Base-by-base conservation (phyloP, 257 asterid species). In the Ajuga chamaepitys region DNA sequence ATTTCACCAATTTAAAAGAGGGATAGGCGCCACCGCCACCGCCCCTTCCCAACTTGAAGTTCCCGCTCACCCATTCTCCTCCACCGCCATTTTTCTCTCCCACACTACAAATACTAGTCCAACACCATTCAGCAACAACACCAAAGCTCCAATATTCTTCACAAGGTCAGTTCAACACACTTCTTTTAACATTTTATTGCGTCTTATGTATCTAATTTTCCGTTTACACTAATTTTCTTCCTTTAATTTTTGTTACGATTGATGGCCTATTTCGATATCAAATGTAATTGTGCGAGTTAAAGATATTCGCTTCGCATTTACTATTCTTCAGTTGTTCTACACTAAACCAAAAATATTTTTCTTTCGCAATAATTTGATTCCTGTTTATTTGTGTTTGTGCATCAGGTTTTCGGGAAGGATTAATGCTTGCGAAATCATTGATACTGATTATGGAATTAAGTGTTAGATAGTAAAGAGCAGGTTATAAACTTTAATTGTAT, bases 51-150 rank as follows among this genome's bases (percentile, higher is more conserved):
- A 7, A 66, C 35, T 69, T 56, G 4, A 34, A 57, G 18, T 56
- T 67, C 70, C 70, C 68, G 57, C 68, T 64, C 17, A 37, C 22
- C 62, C 51, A 32, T 32, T 47, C 58, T 63, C 18, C 3, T 14
- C 25, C 58, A 28, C 48, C 47, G 3, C n/a, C n/a, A n/a, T n/a
- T n/a, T n/a, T n/a, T n/a, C n/a, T n/a, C n/a, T n/a, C n/a, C n/a
- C n/a, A n/a, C n/a, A n/a, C n/a, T n/a, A n/a, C n/a, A n/a, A n/a
- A n/a, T n/a, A n/a, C n/a, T n/a, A n/a, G n/a, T n/a, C n/a, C n/a
- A n/a, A n/a, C n/a, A n/a, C n/a, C n/a, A n/a, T n/a, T n/a, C n/a
- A n/a, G n/a, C n/a, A n/a, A n/a, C n/a, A n/a, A n/a, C n/a, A n/a
- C n/a, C n/a, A n/a, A n/a, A n/a, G n/a, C 38, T 14, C 25, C 45